Evolutionary conservation across 2,329 filamentous ascomycete species (phyloP), one percentile per base, ranked within the genome.

Genomic region (Fusarium solani-melongenae): DNA sequence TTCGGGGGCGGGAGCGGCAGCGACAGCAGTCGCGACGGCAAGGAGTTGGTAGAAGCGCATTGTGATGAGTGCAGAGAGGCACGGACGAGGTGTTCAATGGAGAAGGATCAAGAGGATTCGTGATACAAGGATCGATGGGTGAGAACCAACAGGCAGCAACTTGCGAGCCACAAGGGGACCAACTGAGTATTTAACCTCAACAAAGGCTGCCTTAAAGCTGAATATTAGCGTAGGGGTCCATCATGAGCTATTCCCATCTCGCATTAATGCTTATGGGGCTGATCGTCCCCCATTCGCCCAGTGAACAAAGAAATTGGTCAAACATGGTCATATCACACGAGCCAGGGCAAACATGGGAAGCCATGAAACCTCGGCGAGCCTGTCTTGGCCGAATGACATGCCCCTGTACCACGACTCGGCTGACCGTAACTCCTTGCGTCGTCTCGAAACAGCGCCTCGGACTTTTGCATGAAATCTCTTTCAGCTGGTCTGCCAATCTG

Each of bases 1-100:
- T 24, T 69, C 62, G 20, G 51, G 46, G 6, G 57, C 67, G 34
- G 64, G 64, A 49, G 60, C 31, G 29, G 67, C 65, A n/a, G 74
- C 64, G 51, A 56, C 71, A 15, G 66, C 36, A 15, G 62, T 62
- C 24, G 59, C 64, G 34, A 63, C 72, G 44, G 66, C 17, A 53
- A 76, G 62, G 38, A 76, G 34, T 12, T 38, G 34, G 55, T 57
- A 36, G 33, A 36, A 36, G 34, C 55, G 55, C 55, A 57, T 57
- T 7, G 15, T 57, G 55, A 29, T n/a, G 53, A 8, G 31, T 56
- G 15, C n/a, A 27, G 34, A 55, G 51, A 36, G 15, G 34, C 34
- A 57, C 33, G 33, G 55, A 27, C 22, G 22, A 24, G 22, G 55
- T 29, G 46, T 51, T 36, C 15, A 17, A 27, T 9, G 15, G 53